Evolutionary conservation across 2,329 filamentous ascomycete species (phyloP).

Genomic region (Fusarium odoratissimum): DNA sequence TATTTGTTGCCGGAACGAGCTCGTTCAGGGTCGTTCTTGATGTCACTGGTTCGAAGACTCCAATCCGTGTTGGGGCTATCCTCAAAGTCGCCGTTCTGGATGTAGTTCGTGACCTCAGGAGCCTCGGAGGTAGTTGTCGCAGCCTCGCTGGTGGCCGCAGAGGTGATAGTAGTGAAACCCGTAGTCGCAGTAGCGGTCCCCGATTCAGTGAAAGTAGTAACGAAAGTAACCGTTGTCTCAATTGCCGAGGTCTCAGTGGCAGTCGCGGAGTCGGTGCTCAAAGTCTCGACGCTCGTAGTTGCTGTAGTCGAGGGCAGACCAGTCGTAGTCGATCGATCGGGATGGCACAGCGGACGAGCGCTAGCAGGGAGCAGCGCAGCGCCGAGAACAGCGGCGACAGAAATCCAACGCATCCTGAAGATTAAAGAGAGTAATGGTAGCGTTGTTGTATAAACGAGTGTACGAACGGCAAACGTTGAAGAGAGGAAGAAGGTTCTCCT

Average conservation of each 20-base stretch:
- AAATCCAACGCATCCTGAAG: slow-evolving; percentile 32
- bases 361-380: slow-evolving; percentile 12
- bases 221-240: background rate
- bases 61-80: background rate
- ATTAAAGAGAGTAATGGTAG: slow-evolving; percentile 16
- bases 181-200: background rate
- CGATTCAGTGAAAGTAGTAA: background rate
- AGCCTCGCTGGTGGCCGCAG: background rate
- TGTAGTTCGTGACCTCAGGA: background rate
- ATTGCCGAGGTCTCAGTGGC: background rate
- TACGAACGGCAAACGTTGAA: background rate
- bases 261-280: background rate
- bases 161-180: background rate
- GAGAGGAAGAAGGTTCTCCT: background rate
- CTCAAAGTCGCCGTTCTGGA: background rate
- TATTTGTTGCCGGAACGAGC: background rate
- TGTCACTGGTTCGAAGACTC: background rate
- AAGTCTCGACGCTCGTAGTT: background rate
- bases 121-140: background rate
- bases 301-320: background rate
- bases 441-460: background rate
- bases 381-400: slow-evolving; percentile 17
- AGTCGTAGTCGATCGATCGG: background rate
- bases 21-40: rapidly evolving
- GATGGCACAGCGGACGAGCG: slow-evolving; percentile 12